phyloP scores from a whole-genome alignment of 2,329 filamentous ascomycete species.

The Colletotrichum somersetense region DNA sequence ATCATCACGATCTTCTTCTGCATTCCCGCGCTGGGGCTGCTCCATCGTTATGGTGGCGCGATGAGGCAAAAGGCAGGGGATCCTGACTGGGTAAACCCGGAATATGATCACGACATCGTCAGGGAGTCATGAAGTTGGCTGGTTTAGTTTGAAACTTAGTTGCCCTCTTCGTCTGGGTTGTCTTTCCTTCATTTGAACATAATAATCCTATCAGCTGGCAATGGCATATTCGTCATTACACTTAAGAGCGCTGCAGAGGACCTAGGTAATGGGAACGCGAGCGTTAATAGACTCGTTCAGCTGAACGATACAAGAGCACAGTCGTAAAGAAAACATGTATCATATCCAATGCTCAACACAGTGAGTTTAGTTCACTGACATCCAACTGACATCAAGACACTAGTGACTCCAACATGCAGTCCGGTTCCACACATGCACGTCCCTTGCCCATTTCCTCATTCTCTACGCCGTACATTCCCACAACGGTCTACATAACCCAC shows the following conservation, averaged over 20 bases:
- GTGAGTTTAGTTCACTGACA: neutral
- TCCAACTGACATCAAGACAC: neutral
- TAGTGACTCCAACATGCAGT: neutral
- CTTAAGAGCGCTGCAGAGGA: neutral
- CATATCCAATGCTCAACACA: neutral
- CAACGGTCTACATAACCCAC: neutral
- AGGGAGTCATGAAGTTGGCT: slow-evolving; percentile 6
- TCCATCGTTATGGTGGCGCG: slow-evolving; percentile 56
- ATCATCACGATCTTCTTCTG: slow-evolving; percentile 58
- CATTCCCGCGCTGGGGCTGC: slow-evolving; percentile 51
- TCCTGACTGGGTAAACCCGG: slow-evolving; percentile 61
- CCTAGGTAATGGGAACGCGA: neutral
- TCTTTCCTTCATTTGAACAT: too few species aligned
- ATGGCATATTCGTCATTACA: neutral
- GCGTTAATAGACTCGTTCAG: neutral
- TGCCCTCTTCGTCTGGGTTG: neutral
- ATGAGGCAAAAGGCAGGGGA: slow-evolving; percentile 53
- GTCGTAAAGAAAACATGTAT: neutral
- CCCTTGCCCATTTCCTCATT: neutral
- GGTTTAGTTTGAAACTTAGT: too few species aligned
- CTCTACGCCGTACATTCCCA: neutral
- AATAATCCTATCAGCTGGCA: neutral
- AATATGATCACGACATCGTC: slow-evolving; percentile 48
- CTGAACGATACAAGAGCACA: too few species aligned
- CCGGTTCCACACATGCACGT: neutral